phyloP scores from a whole-genome alignment of 148 eudicot species.

The Amaranthus cruentus region DNA sequence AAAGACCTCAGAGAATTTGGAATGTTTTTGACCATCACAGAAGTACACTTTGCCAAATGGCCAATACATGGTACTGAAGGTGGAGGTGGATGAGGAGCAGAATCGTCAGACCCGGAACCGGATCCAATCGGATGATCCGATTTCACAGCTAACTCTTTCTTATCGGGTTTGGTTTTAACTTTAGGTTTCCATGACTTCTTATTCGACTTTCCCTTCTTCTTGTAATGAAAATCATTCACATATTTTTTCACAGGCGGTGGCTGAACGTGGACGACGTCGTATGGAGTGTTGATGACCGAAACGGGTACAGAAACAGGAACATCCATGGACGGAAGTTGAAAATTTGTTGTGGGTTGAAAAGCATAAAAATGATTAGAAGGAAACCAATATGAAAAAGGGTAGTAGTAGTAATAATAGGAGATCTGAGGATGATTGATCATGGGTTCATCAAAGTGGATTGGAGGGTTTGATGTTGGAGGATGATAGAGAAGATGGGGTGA shows the following conservation, averaged over 20 bases:
- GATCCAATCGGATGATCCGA: neutral
- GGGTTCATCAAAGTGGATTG: neutral
- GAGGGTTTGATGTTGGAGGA: slow-evolving; percentile 2
- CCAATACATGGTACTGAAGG: neutral
- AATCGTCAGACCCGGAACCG: neutral
- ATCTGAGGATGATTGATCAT: neutral
- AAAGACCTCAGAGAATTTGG: slow-evolving; percentile 20
- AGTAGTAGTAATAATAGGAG: neutral
- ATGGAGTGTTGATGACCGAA: no score
- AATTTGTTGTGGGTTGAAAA: neutral
- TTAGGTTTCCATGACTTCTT: neutral
- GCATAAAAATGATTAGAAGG: neutral
- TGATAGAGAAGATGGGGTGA: neutral
- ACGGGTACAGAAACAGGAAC: no score
- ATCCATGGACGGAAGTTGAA: no score
- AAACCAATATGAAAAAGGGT: neutral
- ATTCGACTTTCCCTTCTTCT: neutral
- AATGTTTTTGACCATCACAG: slow-evolving; percentile 23
- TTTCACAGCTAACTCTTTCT: neutral
- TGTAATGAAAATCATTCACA: neutral
- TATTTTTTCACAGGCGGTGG: no score
- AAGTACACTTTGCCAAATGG: slow-evolving; percentile 14
- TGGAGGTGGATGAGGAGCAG: neutral
- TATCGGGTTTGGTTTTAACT: neutral
- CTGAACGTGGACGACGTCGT: no score